Base-by-base conservation (phyloP, 2,329 filamentous ascomycete species). In the Trichoderma breve region DNA sequence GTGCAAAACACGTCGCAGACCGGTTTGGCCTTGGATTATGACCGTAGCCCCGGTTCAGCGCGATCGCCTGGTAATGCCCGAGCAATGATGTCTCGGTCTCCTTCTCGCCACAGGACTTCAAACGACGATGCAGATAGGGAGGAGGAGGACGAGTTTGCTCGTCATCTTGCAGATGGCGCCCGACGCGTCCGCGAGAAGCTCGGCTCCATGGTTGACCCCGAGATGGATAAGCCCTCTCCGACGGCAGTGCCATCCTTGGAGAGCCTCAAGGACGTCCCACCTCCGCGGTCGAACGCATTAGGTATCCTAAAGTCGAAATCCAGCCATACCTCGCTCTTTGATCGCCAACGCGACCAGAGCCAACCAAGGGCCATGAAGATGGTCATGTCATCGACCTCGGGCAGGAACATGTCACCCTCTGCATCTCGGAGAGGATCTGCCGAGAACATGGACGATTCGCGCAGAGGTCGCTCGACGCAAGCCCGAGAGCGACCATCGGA, bases 131-230 rank as follows among this genome's bases (percentile, higher is more conserved):
- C 14, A 5, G 53, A 63, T 15, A 71, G 85, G 32, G 89, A 91
- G 67, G 86, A 87, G 5, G 89, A 93, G 5, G 89, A 93, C 67
- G 92, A 93, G 32, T 94, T 95, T 77, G 90, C 91, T 21, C 89
- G 86, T 67, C 91, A 94, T 76, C 86, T 95, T 51, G 92, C 91
- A 2, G 88, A 90, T 74, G 89, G 92, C 18, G 89, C 92, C 70
- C 88, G 88, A 34, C 88, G 91, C 1, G 91, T 95, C 8, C 90
- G 93, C 66, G 92, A 95, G 79, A 91, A 89, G 75, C 83, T 95
- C 58, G 92, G 89, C 8, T 91, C 88, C 0, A 91, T 90, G 74
- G 89, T 89, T 0, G 91, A 92, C 75, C 86, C 86, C 3, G 90
- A 93, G 47, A 84, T 81, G 73, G 84, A 85, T 12, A 75, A 72